Evolutionary conservation across 768 basidiomycete species (phyloP), one percentile per base, ranked within the genome.

Genomic region (Pisolithus albus): DNA sequence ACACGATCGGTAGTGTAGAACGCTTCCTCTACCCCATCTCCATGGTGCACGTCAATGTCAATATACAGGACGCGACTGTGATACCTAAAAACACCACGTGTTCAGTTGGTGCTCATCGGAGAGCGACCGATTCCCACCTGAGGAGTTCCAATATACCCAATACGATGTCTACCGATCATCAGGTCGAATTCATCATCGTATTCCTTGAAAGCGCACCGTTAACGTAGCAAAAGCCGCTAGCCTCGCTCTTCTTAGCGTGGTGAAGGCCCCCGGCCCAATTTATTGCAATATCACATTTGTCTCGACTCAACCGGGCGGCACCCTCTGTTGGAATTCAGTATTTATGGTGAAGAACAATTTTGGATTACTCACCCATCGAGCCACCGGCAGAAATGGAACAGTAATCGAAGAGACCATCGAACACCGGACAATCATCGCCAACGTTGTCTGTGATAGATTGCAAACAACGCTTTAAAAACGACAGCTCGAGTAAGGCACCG

Each of bases 381-480:
- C 96, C 96, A 44, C 96, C 96, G n/a, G 96, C 96, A 10, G 96
- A 98, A 61, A 99, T 99, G 3, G 95, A 94, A 65, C 96, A 97
- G 66, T 97, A 99, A 60, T 99, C 96, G 66, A 99, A 99, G 43
- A 99, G 72, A 1, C 96, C 96, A 59, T 99, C 96, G 59, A 99
- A 99, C 32, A 98, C 92, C 2, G 96, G 96, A 68, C 95, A 97
- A 67, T 99, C 96, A 61, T 99, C 96, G 32, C 95, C 96, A 19
- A 98, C 93, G 56, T 97, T 97, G 69, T 95, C 93, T 96, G 57
- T 38, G 13, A 10, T 40, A 48, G 38, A 45, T 24, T 34, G 34
- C 13, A 34, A 34, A 34, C 34, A 4, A 34, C 34, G 28, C 9
- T 11, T 32, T 21, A 10, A 42, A 50, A 15, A 53, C 50, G 41